A percentile compares a stretch with the other conserved stretches of the same genome.
These are phyloP conservation scores for Arabis alpina DNA, from an alignment of 345 rosid genomes.

Conservation along the genomic window DNA sequence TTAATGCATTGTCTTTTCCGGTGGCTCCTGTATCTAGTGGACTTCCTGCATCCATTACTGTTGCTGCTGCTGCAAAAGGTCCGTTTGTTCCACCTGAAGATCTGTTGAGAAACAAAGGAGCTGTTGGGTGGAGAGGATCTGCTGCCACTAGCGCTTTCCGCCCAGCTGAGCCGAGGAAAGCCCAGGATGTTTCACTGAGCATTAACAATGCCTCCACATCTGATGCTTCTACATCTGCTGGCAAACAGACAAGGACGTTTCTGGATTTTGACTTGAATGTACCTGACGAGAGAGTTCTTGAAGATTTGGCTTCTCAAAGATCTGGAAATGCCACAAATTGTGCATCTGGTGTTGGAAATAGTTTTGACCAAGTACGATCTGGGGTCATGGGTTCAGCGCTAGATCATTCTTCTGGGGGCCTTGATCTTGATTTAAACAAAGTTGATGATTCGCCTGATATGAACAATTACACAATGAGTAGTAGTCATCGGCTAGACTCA, in stretches of 20 bases:
- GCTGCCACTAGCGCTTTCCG: conserved; percentile 99
- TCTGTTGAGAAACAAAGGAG: conserved; percentile 63
- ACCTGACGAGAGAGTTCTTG: conserved; percentile 77
- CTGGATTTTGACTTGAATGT: conserved; percentile 88
- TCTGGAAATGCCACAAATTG: conserved; percentile 47
- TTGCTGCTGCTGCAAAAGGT: conserved; percentile 89
- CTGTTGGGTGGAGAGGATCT: conserved; percentile 95
- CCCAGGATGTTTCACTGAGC: conserved; percentile 49
- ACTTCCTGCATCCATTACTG: conserved; percentile 70
- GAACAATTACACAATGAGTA: conserved; percentile 45
- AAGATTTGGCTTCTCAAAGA: conserved; percentile 61
- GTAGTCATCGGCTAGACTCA: conserved; percentile 47
- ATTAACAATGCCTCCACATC: conserved; percentile 36
- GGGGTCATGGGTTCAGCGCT: conserved; percentile 44
- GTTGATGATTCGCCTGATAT: conserved; percentile 65
- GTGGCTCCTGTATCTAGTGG: conserved; percentile 52
- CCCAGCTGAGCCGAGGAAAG: conserved; percentile 89
- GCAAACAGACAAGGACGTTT: conserved; percentile 54
- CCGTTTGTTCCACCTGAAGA: conserved; percentile 84
- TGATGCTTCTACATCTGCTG: conserved; percentile 45
- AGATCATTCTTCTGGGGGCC: conserved; percentile 59
- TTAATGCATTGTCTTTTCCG: conserved; percentile 48
- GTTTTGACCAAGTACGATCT: conserved; percentile 39
- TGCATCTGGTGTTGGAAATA: conserved; percentile 37
- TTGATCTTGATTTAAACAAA: conserved; percentile 86